Base-by-base conservation (phyloP, 169 alveolate genomes). In the Prorocentrum cordatum region DNA sequence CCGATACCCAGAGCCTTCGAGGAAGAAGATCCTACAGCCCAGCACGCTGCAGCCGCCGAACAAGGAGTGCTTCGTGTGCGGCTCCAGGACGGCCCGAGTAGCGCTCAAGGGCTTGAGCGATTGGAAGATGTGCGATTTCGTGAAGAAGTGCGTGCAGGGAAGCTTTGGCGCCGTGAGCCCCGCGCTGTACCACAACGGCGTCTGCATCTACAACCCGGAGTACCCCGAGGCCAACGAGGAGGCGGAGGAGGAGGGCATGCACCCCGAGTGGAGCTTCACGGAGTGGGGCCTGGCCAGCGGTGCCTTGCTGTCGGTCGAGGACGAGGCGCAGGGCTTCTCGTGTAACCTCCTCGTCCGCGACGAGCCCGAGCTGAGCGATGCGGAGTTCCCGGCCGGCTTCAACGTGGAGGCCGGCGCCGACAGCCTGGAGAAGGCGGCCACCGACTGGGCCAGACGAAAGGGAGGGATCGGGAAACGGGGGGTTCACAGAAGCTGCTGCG, bases 21-120 rank as follows among this genome's bases (percentile, higher is more conserved):
- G 89, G 31, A 79, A 79, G 77, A 79, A 79, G 77, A 79, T 79
- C 50, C 61, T 79, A 50, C 89, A 79, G 64, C 89, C 89, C 35
- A 79, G 89, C 71, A 22, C 42, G 0, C 47, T 71, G 24, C 83
- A 71, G 32, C 9, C 83, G 32, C 83, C 83, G n/a, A 71, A 71
- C 26, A 62, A 20, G 6, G 9, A 10, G 45, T 26, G 42, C 72
- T n/a, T 62, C 26, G 89, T 79, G 22, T 79, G 89, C 18, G 89
- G 89, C 66, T 58, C 89, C 42, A 26, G 89, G 71, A 79, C 89
- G 4, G 89, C 77, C 38, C 59, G 89, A 0, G 89, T 79, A 42
- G 89, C 73, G 7, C 35, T 79, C 50, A 79, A 27, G 89, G 38
- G 77, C 64, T 12, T 79, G 75, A 61, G 36, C 45, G 89, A 79